Base-by-base conservation (phyloP, 768 basidiomycete species). In the Phaffia australis region DNA sequence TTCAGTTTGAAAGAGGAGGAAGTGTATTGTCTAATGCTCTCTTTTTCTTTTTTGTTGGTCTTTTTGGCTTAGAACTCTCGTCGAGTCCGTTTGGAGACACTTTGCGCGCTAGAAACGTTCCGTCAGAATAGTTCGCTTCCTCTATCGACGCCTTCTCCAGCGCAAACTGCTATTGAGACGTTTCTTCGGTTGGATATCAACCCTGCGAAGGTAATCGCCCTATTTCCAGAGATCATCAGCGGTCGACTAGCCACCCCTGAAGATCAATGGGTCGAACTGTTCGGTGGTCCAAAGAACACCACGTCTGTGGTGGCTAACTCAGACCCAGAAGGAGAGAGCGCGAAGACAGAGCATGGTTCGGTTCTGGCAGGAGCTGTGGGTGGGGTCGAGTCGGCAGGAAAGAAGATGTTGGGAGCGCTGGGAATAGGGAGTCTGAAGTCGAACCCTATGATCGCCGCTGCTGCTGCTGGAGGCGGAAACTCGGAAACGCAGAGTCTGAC, bases 161-260 rank as follows among this genome's bases (percentile, higher is more conserved):
- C 93, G 83, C 72, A 85, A 87, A 35, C 23, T 27, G 66, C 94
- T 0, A 86, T 97, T 65, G 85, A 95, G 73, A 83, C 85, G 0
- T 92, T 98, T 75, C 82, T 92, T 57, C 83, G 87, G 51, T 84
- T 94, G 51, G 87, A 97, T 70, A 80, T 92, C 71, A 93, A 93
- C 72, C 95, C 95, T 0, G 89, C 93, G 0, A 90, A 92, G 73
- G 89, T 99, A 3, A 81, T 98, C 25, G 87, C 92, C 1, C 78
- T 98, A 7, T 99, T 89, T 75, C 88, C 89, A 0, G 70, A 71
- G 16, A 84, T 87, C 47, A 79, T 80, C 16, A 82, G 98, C 3
- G 94, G 94, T 7, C 81, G 88, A 42, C 76, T 97, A 9, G 79
- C 84, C 6, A 82, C 87, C 0, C 82, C 85, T 15, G 81, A 78